Percentiles rank a stretch among this genome's conserved stretches.
These are phyloP conservation scores for Phylloporus arenicola DNA, from an alignment of 768 basidiomycete species.

Conservation along the genomic window DNA sequence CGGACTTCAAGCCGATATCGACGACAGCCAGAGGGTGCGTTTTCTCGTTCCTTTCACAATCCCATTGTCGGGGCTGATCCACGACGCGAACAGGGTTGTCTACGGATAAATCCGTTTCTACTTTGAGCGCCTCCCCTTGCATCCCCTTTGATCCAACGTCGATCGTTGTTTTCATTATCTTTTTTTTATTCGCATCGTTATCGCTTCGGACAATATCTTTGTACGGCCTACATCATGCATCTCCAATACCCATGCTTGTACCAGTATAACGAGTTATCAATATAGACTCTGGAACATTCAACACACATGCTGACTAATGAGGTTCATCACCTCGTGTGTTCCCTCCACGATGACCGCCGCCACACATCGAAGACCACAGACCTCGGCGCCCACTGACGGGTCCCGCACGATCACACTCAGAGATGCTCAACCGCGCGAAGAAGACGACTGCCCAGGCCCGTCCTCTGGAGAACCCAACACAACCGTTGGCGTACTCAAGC, in stretches of 20 bases:
- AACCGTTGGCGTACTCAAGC: slow-evolving; percentile 48
- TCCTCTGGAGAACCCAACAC: slow-evolving; percentile 17
- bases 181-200: slow-evolving; percentile 19
- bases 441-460: slow-evolving; percentile 13
- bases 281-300: slow-evolving; percentile 7
- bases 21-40: slow-evolving; percentile 71
- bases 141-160: slow-evolving; percentile 16
- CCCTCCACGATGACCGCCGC: slow-evolving; percentile 13
- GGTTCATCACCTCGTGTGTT: too few relatives aligned
- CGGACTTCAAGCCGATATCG: slow-evolving; percentile 80
- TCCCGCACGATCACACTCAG: slow-evolving; percentile 50
- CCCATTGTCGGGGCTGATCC: slow-evolving; percentile 4
- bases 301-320: slow-evolving; percentile 18
- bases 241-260: slow-evolving; percentile 24
- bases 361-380: slow-evolving; percentile 30
- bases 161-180: slow-evolving; percentile 26
- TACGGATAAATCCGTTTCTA: slow-evolving; percentile 34
- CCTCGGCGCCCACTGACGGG: slow-evolving; percentile 44
- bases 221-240: slow-evolving; percentile 24
- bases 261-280: slow-evolving; percentile 13
- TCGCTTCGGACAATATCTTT: slow-evolving; percentile 20
- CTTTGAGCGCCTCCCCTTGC: slow-evolving; percentile 8
- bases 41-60: background rate
- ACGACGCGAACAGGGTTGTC: slow-evolving; percentile 30
- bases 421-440: slow-evolving; percentile 32